Percentiles rank a stretch among this genome's conserved stretches.
phyloP scores from a whole-genome alignment of 2,329 filamentous ascomycete species.

The Aspergillus intermedius region DNA sequence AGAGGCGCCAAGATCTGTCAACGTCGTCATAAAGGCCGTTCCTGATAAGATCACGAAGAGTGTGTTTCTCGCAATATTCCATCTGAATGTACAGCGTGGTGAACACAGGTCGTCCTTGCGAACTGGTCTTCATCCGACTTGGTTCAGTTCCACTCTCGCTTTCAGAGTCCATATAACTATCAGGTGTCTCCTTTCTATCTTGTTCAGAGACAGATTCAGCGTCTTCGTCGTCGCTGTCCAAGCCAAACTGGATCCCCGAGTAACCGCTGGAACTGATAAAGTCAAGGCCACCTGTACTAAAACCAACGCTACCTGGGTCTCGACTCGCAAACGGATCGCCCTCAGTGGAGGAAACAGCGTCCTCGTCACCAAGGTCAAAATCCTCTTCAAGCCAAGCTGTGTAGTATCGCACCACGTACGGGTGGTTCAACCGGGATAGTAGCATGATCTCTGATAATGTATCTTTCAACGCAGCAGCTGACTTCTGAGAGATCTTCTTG shows the following conservation, averaged over 20 bases:
- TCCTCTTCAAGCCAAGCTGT: conserved; percentile 87
- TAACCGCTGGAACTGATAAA: conserved; percentile 85
- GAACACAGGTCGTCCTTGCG: conserved; percentile 50
- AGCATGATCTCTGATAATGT: conserved; percentile 82
- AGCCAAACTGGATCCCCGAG: conserved; percentile 70
- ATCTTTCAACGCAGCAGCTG: conserved; percentile 53
- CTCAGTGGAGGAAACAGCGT: conserved; percentile 45
- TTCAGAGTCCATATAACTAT: conserved; percentile 12
- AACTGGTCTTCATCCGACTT: conserved; percentile 41
- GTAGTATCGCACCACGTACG: conserved; percentile 82
- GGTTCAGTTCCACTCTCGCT: conserved; percentile 28
- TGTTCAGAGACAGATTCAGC: conserved; percentile 32
- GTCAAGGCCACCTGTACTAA: conserved; percentile 75
- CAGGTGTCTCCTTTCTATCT: conserved; percentile 17
- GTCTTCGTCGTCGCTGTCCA: conserved; percentile 43
- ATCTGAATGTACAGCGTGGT: conserved; percentile 94
- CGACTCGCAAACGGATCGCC: conserved; percentile 42
- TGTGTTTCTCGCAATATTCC: conserved; percentile 96
- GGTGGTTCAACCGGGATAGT: conserved; percentile 87
- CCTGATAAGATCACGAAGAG: conserved; percentile 78
- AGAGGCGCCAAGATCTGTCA: conserved; percentile 80
- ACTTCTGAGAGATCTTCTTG: conserved; percentile 87
- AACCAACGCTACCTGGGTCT: conserved; percentile 45
- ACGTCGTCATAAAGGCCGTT: conserved; percentile 66
- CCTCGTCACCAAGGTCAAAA: conserved; percentile 34